Base-by-base conservation (phyloP, 371 early-diverging fungal species). In the Smittium culicis region DNA sequence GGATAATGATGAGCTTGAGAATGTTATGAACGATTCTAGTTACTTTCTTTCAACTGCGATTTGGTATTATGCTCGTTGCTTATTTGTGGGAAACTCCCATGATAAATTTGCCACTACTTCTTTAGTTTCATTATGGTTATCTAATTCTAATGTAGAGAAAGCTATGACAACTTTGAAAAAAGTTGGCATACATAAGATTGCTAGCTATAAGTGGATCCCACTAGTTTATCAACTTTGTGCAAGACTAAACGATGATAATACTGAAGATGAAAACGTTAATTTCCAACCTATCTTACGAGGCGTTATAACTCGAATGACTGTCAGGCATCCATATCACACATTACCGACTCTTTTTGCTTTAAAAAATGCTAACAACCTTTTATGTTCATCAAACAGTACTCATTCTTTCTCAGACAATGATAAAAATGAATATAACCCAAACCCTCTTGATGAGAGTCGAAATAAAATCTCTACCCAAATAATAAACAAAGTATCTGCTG, bases 161-260 rank as follows among this genome's bases (percentile, higher is more conserved):
- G 66, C 77, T 54, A 74, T 69, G 31, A 24, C 34, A 0, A 62
- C 55, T 27, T 35, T 81, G 25, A 34, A 66, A n/a, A 45, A 70
- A n/a, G 62, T 62, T 1, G 55, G 69, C n/a, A 35, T 73, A 56
- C 69, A 75, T 58, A 25, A 35, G 11, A 74, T 80, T 20, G 71
- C 73, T 24, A 71, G 79, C 55, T 71, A 64, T 67, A 80, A 80
- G 69, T 80, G 80, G 31, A 65, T 80, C 17, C 71, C 71, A 34
- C 63, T 80, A 28, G 65, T 64, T 1, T 71, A 71, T 62, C 82
- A 81, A 68, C 68, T 80, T n/a, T 76, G 75, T 3, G 81, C 82
- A 20, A 75, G 80, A 0, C 65, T 73, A 31, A 66, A 69, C 61
- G 27, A 27, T 27, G 27, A 57, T 57, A 25, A 25, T n/a, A 57